Conservation (phyloP, 768 basidiomycete species). For the Phylloporus sp. region DNA sequence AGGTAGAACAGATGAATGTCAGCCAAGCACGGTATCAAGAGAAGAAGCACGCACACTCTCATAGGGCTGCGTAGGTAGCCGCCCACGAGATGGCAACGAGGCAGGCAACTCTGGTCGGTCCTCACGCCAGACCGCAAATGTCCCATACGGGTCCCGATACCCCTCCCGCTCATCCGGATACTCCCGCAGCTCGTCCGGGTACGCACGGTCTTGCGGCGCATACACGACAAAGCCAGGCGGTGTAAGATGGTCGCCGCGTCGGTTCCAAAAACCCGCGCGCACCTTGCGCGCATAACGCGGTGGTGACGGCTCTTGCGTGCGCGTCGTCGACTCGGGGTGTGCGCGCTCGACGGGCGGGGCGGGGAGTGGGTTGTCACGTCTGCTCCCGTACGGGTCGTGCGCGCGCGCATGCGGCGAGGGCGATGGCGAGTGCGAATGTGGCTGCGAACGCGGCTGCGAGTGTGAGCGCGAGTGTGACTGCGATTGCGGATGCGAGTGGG, state of each 20-base stretch:
- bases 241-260: conserved; percentile 71
- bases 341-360: conserved; percentile 27
- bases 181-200: conserved; percentile 55
- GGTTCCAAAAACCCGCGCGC: conserved; percentile 68
- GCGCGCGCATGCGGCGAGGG: conserved; percentile 8
- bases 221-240: conserved; percentile 56
- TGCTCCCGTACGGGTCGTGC: conserved; percentile 10
- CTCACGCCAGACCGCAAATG: conserved; percentile 37
- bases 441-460: neutral
- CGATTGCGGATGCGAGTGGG: neutral
- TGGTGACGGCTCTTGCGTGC: conserved; percentile 29
- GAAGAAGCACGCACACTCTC: conserved; percentile 37
- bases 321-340: conserved; percentile 17
- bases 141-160: conserved; percentile 53
- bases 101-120: conserved; percentile 56
- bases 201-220: conserved; percentile 52
- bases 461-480: neutral
- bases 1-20: neutral
- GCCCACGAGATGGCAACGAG: conserved; percentile 56
- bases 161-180: conserved; percentile 57
- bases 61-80: conserved; percentile 54
- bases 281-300: conserved; percentile 29
- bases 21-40: neutral
- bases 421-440: conserved; percentile 14
- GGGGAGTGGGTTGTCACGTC: conserved; percentile 30